Evolutionary conservation across 1,284 basidiomycete species (phyloP).

Genomic region (Rhizopogon hawkerae): DNA sequence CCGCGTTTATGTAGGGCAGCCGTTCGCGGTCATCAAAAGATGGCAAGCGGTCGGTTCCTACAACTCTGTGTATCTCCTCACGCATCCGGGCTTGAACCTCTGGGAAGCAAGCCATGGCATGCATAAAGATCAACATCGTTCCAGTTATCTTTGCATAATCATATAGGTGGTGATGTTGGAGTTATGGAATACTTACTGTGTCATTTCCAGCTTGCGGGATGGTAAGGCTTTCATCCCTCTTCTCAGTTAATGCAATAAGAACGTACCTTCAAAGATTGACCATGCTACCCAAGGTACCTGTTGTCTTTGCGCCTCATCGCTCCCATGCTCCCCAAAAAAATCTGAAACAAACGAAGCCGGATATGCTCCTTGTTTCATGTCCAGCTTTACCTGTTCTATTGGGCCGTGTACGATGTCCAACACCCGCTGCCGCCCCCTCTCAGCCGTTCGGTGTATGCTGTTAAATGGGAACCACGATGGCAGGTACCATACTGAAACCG

Average conservation of each 20-base stretch:
- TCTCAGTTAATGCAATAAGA: background rate
- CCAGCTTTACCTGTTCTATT: background rate
- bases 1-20: slow-evolving; percentile 26
- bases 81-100: slow-evolving; percentile 31
- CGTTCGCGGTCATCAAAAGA: slow-evolving; percentile 20
- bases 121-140: slow-evolving; percentile 1
- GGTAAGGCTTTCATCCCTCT: background rate
- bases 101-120: slow-evolving; percentile 10
- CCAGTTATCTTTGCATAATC: background rate
- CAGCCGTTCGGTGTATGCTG: slow-evolving; percentile 1
- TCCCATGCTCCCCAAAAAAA: background rate
- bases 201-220: background rate
- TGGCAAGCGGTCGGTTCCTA: slow-evolving; percentile 23
- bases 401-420: slow-evolving; percentile 10
- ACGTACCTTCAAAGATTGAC: background rate
- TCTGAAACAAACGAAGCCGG: slow-evolving; percentile 1
- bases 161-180: background rate
- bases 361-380: background rate
- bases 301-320: background rate
- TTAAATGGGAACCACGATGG: slow-evolving; percentile 30
- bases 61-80: slow-evolving; percentile 31
- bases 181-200: background rate
- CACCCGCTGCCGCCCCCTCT: slow-evolving; percentile 13
- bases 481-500: slow-evolving; percentile 21
- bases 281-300: slow-evolving; percentile 1